Conservation (phyloP, 1,284 basidiomycete species). For the Clitocybe nebularis region DNA sequence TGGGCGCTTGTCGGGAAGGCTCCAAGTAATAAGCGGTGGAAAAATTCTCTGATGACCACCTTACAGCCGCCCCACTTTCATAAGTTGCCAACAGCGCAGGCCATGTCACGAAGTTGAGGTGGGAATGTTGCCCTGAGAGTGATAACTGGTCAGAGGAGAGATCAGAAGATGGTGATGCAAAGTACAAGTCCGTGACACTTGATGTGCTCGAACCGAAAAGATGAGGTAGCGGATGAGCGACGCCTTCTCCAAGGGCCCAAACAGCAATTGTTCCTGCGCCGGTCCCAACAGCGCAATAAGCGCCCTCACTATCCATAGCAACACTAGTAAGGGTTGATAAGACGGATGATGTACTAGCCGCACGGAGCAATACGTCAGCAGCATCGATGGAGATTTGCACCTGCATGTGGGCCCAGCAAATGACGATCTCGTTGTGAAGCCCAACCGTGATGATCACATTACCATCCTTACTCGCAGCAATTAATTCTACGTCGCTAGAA, state of each 20-base stretch:
- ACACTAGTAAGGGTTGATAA: conserved; percentile 53
- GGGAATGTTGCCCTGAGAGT: neutral
- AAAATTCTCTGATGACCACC: conserved; percentile 45
- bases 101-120: neutral
- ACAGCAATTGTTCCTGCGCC: conserved; percentile 55
- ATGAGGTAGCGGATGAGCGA: conserved; percentile 37
- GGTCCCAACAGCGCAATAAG: conserved; percentile 61
- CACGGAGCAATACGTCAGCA: conserved; percentile 42
- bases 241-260: conserved; percentile 46
- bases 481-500: conserved; percentile 75
- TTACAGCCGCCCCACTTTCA: conserved; percentile 52
- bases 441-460: conserved; percentile 67
- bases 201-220: conserved; percentile 43
- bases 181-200: conserved; percentile 47
- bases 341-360: conserved; percentile 43
- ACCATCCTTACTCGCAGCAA: conserved; percentile 69
- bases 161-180: conserved; percentile 29
- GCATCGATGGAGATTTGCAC: conserved; percentile 49
- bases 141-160: neutral
- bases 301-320: conserved; percentile 52
- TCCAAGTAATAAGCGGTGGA: conserved; percentile 37
- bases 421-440: conserved; percentile 69
- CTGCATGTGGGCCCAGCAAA: conserved; percentile 53
- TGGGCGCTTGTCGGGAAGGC: conserved; percentile 39
- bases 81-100: conserved; percentile 49